A percentile compares a stretch with the other conserved stretches of the same genome.
phyloP scores from a whole-genome alignment of 2,329 filamentous ascomycete genomes.

The Cercospora nicotianae region DNA sequence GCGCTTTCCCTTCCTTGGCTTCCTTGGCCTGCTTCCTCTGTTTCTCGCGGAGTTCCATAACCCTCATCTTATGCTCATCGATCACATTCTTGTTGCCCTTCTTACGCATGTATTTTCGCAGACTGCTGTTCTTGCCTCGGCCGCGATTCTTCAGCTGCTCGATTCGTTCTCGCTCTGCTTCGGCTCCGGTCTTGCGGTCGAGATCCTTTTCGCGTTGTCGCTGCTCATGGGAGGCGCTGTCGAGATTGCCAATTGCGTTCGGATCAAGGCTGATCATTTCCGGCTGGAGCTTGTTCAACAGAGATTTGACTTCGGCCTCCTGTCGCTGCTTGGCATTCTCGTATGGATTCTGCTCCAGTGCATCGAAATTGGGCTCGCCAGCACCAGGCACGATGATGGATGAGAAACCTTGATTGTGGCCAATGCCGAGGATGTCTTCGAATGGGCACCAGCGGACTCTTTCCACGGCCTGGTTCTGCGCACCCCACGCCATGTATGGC shows the following conservation, averaged over 20 bases:
- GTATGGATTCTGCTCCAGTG: slow-evolving; percentile 90
- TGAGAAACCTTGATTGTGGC: slow-evolving; percentile 82
- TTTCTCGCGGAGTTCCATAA: slow-evolving; percentile 75
- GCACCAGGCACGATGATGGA: slow-evolving; percentile 88
- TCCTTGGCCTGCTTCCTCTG: slow-evolving; percentile 68
- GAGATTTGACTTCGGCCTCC: slow-evolving; percentile 82
- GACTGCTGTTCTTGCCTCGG: slow-evolving; percentile 82
- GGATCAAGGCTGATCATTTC: slow-evolving; percentile 97
- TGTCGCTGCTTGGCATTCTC: slow-evolving; percentile 90
- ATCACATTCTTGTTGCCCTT: slow-evolving; percentile 91
- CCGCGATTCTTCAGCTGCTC: slow-evolving; percentile 71
- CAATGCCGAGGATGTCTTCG: slow-evolving; percentile 86
- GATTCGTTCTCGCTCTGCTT: slow-evolving; percentile 55
- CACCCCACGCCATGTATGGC: slow-evolving; percentile 92
- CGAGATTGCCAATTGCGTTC: slow-evolving; percentile 84
- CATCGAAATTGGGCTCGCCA: slow-evolving; percentile 96
- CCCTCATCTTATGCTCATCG: slow-evolving; percentile 86
- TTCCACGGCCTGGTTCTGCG: slow-evolving; percentile 78
- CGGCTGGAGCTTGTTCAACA: slow-evolving; percentile 92
- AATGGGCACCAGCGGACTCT: slow-evolving; percentile 89
- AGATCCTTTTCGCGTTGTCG: slow-evolving; percentile 74
- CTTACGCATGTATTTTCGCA: slow-evolving; percentile 88
- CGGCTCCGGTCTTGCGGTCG: slow-evolving; percentile 59
- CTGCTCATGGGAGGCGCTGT: slow-evolving; percentile 76
- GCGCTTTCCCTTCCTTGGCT: slow-evolving; percentile 66